A percentile compares a stretch with the other conserved stretches of the same genome.
Evolutionary conservation across 805 yeast genomes (phyloP).

Genomic region (Barnettozyma californica): DNA sequence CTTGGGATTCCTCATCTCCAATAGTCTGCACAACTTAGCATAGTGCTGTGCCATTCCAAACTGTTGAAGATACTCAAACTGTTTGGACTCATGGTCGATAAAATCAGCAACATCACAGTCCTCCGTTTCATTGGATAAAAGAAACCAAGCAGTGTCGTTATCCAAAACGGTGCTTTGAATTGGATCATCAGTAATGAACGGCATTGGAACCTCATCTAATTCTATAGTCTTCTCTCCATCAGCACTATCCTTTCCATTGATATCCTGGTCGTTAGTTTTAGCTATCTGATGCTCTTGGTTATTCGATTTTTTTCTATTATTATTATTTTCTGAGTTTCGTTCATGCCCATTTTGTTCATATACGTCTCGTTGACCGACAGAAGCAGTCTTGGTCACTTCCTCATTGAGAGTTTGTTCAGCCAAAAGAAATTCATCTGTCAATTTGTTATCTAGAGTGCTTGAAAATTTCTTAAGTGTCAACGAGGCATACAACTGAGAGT

Average conservation of each 20-base stretch:
- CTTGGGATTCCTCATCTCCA: neutral
- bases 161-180: slow-evolving; percentile 9
- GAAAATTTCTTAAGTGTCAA: neutral
- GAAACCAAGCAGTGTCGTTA: slow-evolving; percentile 11
- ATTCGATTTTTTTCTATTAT: neutral
- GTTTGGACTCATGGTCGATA: neutral
- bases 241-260: neutral
- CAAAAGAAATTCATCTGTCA: neutral
- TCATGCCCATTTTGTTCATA: neutral
- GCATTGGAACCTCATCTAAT: neutral
- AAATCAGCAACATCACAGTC: slow-evolving; percentile 2
- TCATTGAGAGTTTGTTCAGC: neutral
- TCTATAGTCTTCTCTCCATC: neutral
- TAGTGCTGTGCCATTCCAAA: neutral
- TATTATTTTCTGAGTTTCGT: too few species aligned
- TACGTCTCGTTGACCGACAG: neutral
- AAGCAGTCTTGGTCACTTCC: neutral
- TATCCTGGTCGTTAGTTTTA: neutral
- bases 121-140: slow-evolving; percentile 11
- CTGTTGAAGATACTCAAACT: neutral
- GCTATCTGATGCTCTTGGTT: neutral
- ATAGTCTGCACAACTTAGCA: neutral
- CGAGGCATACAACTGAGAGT: neutral
- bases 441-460: neutral
- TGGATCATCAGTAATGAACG: slow-evolving; percentile 9